Evolutionary conservation across 2,329 filamentous ascomycete species (phyloP).

Genomic region (Periconia digitata): DNA sequence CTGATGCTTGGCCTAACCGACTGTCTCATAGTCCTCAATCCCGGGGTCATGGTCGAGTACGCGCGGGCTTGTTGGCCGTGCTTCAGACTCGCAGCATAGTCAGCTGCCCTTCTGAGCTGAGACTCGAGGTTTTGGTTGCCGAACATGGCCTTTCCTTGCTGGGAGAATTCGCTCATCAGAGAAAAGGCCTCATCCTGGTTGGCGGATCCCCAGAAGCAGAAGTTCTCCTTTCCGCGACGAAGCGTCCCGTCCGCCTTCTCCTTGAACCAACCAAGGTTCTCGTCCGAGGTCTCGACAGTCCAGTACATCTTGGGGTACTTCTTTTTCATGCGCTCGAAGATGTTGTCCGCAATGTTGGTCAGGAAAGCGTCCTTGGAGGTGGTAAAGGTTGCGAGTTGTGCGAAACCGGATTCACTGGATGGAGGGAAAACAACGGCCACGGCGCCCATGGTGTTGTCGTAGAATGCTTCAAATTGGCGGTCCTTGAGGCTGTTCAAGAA

Average conservation of each 20-base stretch:
- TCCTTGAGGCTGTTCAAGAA: conserved; percentile 79
- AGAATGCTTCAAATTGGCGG: conserved; percentile 88
- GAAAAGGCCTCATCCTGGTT: conserved; percentile 77
- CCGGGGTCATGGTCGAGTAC: conserved; percentile 61
- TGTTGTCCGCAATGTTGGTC: conserved; percentile 91
- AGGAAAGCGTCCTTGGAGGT: conserved; percentile 95
- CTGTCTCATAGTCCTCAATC: conserved; percentile 50
- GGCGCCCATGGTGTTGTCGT: conserved; percentile 90
- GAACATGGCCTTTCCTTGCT: conserved; percentile 82
- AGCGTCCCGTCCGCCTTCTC: conserved; percentile 95
- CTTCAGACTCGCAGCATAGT: conserved; percentile 65
- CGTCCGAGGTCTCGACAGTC: conserved; percentile 95
- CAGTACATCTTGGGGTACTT: conserved; percentile 89
- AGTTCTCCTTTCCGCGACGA: conserved; percentile 79
- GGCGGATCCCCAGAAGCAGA: conserved; percentile 95
- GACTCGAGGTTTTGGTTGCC: conserved; percentile 86
- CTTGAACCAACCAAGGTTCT: conserved; percentile 96
- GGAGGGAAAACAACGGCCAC: conserved; percentile 85
- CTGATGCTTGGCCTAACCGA: conserved; percentile 41
- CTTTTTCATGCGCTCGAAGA: conserved; percentile 91
- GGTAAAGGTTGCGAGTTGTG: conserved; percentile 85
- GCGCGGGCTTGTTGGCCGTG: conserved; percentile 64
- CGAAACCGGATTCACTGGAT: conserved; percentile 64
- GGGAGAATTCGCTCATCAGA: conserved; percentile 81
- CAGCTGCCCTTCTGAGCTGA: conserved; percentile 77